Evolutionary conservation across 176 grass and related monocot species (phyloP).

Genomic region (Tillandsia leiboldiana): DNA sequence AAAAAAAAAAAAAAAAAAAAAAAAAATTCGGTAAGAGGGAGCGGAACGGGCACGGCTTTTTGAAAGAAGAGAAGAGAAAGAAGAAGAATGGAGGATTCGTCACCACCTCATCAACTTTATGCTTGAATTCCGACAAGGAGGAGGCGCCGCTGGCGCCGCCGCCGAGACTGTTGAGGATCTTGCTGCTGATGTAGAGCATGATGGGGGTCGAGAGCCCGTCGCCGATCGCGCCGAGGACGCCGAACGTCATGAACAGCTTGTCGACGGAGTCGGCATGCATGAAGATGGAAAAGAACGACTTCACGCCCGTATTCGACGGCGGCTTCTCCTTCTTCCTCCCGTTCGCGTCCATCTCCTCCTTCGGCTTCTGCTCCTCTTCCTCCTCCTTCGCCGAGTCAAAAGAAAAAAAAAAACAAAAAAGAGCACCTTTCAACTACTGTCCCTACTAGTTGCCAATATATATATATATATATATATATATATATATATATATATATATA

Average conservation of each 20-base stretch:
- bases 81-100: neutral
- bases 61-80: neutral
- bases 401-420: too few relatives aligned
- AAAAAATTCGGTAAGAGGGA: neutral
- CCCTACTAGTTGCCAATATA: too few relatives aligned
- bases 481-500: too few relatives aligned
- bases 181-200: slow-evolving; percentile 74
- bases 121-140: slow-evolving; percentile 25
- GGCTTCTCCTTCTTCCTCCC: neutral
- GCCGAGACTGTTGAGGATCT: slow-evolving; percentile 81
- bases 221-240: slow-evolving; percentile 62
- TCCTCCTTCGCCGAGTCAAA: too few relatives aligned
- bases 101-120: slow-evolving; percentile 48
- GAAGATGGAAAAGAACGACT: slow-evolving; percentile 48
- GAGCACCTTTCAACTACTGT: too few relatives aligned
- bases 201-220: slow-evolving; percentile 61
- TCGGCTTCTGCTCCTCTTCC: neutral
- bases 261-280: slow-evolving; percentile 73
- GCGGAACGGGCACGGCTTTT: neutral
- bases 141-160: slow-evolving; percentile 10
- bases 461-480: too few relatives aligned
- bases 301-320: neutral
- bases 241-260: slow-evolving; percentile 50
- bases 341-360: neutral
- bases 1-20: neutral